phyloP scores from a whole-genome alignment of 257 asterid species.

The Avicennia marina region DNA sequence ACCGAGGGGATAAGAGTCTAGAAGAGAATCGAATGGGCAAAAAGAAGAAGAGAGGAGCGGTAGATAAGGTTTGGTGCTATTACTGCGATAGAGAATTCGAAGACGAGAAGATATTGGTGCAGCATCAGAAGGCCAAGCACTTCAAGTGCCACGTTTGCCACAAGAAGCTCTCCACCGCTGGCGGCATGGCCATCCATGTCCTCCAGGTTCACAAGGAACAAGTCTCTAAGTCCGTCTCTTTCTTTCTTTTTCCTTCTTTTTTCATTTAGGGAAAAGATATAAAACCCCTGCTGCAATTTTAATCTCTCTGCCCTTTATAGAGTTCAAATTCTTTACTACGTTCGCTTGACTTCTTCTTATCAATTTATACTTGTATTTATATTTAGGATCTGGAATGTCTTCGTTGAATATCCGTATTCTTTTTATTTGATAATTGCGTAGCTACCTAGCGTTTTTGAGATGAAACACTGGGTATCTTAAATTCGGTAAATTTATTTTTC shows the following conservation, averaged over 20 bases:
- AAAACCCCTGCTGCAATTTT: too few species aligned
- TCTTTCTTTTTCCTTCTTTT: not conserved
- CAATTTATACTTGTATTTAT: not conserved
- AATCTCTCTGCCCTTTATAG: not conserved
- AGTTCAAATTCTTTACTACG: not conserved
- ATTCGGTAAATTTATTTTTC: too few species aligned
- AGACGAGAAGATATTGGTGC: slow-evolving; percentile 95
- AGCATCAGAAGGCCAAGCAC: slow-evolving; percentile 98
- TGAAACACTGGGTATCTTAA: not conserved
- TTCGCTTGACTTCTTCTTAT: not conserved
- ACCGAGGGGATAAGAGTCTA: not conserved
- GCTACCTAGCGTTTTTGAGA: not conserved
- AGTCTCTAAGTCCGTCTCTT: slow-evolving; percentile 48
- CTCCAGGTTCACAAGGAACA: slow-evolving; percentile 97
- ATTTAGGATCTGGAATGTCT: not conserved
- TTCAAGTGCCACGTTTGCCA: slow-evolving; percentile 95
- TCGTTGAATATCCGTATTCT: slow-evolving; percentile 8
- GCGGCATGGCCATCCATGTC: slow-evolving; percentile 95
- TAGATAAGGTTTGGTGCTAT: slow-evolving; percentile 83
- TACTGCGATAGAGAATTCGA: slow-evolving; percentile 96
- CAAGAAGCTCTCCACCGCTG: slow-evolving; percentile 95
- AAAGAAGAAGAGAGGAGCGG: slow-evolving; percentile 85
- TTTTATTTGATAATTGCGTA: not conserved
- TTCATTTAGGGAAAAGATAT: too few species aligned
- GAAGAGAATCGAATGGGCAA: slow-evolving; percentile 58